phyloP scores from a whole-genome alignment of 495 filamentous ascomycete species.

The Astrothelium macrocarpum region DNA sequence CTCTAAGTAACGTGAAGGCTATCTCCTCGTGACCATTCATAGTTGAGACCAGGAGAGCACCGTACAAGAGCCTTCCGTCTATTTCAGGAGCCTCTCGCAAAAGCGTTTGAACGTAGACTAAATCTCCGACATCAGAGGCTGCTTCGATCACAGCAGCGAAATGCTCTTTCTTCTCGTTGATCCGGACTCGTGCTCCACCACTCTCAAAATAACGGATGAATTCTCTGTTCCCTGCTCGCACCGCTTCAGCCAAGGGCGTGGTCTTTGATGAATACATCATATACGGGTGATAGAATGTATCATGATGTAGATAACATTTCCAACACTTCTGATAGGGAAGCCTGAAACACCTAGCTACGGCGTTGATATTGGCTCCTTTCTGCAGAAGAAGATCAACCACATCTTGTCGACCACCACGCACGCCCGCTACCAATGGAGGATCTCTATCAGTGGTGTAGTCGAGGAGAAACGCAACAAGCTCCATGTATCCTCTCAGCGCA shows the following conservation, averaged over 20 bases:
- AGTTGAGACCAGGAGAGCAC: background rate
- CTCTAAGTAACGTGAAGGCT: background rate
- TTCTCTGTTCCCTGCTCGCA: background rate
- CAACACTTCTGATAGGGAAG: too few relatives aligned
- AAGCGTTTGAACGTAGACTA: background rate
- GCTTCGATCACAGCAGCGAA: background rate
- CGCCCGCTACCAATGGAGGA: background rate
- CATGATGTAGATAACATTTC: too few relatives aligned
- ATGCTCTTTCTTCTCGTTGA: background rate
- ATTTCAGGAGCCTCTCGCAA: background rate
- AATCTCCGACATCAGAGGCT: background rate
- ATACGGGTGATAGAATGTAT: too few relatives aligned
- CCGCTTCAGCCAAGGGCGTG: background rate
- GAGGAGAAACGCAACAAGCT: background rate
- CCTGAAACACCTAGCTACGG: too few relatives aligned
- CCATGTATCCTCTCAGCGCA: background rate
- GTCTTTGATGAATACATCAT: too few relatives aligned
- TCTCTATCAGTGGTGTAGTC: background rate
- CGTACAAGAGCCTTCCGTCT: background rate
- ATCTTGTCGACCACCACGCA: background rate
- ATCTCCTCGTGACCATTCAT: background rate
- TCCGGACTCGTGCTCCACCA: background rate
- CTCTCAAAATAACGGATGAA: background rate
- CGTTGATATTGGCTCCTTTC: background rate
- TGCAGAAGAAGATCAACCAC: background rate